Evolutionary conservation across 208 protist species (phyloP).

Genomic region (Porcisia hertigi): DNA sequence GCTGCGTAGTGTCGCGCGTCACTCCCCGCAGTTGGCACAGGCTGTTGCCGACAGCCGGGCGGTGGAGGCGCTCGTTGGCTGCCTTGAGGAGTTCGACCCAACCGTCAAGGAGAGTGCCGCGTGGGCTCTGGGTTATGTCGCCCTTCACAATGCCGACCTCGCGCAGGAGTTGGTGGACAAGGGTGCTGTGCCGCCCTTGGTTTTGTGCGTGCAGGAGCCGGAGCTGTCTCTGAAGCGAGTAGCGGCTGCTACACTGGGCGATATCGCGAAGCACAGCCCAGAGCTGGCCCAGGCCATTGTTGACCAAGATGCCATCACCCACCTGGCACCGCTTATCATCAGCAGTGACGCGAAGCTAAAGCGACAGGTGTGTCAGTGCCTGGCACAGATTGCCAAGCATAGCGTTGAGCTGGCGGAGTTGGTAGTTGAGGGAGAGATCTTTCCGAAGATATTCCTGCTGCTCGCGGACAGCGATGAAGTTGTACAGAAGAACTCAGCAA

Average conservation of each 20-base stretch:
- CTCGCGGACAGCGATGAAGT: constrained; percentile 96
- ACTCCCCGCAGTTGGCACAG: constrained; percentile 96
- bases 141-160: constrained; percentile 94
- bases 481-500: constrained; percentile 97
- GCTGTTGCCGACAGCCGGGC: constrained; percentile 97
- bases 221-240: constrained; percentile 97
- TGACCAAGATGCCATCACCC: constrained; percentile 95
- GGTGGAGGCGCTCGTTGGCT: constrained; percentile 95
- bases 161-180: constrained; percentile 97
- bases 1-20: constrained; percentile 96
- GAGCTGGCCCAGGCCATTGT: constrained; percentile 96
- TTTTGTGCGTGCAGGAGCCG: constrained; percentile 98
- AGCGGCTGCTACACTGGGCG: constrained; percentile 94
- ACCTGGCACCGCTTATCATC: constrained; percentile 96
- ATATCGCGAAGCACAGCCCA: constrained; percentile 95
- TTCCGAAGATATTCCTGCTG: constrained; percentile 95
- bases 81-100: constrained; percentile 98
- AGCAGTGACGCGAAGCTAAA: constrained; percentile 96
- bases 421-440: constrained; percentile 98
- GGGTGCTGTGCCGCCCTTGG: constrained; percentile 95
- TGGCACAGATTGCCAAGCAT: constrained; percentile 98
- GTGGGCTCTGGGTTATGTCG: constrained; percentile 98
- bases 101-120: constrained; percentile 97
- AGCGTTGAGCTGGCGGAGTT: constrained; percentile 98
- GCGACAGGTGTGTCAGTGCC: constrained; percentile 94